A percentile compares a stretch with the other conserved stretches of the same genome.
phyloP scores from a whole-genome alignment of 306 rosid species.

The Rosa lucieae region DNA sequence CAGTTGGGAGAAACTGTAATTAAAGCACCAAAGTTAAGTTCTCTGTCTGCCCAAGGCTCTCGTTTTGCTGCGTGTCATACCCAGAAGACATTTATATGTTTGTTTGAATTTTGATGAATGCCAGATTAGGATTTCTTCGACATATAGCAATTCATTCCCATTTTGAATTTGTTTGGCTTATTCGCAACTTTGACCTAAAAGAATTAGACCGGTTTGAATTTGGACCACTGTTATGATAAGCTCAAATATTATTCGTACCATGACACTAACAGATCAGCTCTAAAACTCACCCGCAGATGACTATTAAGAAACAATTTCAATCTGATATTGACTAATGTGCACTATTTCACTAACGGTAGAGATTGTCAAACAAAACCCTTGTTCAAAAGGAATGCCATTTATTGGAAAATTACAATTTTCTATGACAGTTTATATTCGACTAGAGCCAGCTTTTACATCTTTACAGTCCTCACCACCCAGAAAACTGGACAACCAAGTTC shows the following conservation, averaged over 20 bases:
- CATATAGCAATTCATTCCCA: neutral
- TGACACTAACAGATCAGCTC: neutral
- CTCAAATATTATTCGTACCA: too few relatives aligned
- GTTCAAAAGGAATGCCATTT: conserved; percentile 45
- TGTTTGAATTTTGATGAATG: neutral
- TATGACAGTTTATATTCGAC: conserved; percentile 49
- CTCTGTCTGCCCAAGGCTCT: conserved; percentile 8
- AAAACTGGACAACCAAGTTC: conserved; percentile 48
- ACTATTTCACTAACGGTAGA: neutral
- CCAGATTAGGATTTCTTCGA: too few relatives aligned
- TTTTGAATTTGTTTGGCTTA: neutral
- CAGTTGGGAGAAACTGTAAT: conserved; percentile 32
- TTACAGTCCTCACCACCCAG: conserved; percentile 67
- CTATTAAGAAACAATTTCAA: neutral
- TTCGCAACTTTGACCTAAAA: neutral
- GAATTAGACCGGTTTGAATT: neutral
- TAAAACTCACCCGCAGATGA: too few relatives aligned
- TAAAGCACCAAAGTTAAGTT: neutral
- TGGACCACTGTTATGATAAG: neutral
- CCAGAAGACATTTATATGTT: neutral
- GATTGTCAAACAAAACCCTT: conserved; percentile 28
- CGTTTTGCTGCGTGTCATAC: conserved; percentile 21
- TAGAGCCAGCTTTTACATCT: conserved; percentile 73
- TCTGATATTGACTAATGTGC: neutral
- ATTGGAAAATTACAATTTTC: conserved; percentile 56